These are phyloP conservation scores for Parascedosporium putredinis DNA, from an alignment of 2,329 filamentous ascomycete genomes.

Conservation along the genomic window DNA sequence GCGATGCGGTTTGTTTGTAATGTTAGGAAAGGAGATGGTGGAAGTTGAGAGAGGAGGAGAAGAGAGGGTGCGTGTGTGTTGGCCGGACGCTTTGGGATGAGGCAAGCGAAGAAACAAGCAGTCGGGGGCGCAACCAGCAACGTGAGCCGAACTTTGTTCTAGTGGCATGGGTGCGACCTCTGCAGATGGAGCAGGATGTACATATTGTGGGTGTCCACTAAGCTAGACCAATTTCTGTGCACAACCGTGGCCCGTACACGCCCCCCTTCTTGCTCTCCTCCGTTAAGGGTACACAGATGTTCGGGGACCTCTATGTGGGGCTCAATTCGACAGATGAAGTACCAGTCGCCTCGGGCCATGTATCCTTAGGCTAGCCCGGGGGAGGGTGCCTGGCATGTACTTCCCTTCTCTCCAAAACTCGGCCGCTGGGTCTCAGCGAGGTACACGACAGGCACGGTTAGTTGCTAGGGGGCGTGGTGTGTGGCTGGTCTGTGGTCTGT, in stretches of 20 bases:
- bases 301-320: neutral
- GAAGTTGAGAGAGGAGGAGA: constrained; percentile 2
- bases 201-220: neutral
- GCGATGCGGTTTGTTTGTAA: neutral
- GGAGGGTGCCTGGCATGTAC: neutral
- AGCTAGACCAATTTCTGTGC: neutral
- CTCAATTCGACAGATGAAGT: neutral
- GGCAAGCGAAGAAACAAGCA: constrained; percentile 3
- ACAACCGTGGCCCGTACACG: constrained; percentile 1
- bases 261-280: neutral
- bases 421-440: neutral
- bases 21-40: constrained; percentile 2
- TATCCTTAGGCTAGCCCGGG: neutral
- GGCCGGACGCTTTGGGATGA: constrained; percentile 2
- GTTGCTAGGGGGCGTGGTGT: neutral
- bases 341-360: neutral
- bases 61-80: constrained; percentile 4
- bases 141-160: constrained; percentile 4
- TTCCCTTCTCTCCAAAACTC: neutral
- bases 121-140: constrained; percentile 3
- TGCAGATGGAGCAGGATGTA: too few relatives aligned
- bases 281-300: neutral
- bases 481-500: neutral
- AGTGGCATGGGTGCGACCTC: constrained; percentile 2
- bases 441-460: neutral